Evolutionary conservation across 345 rosid genomes (phyloP).

Genomic region (Aegle marmelos): DNA sequence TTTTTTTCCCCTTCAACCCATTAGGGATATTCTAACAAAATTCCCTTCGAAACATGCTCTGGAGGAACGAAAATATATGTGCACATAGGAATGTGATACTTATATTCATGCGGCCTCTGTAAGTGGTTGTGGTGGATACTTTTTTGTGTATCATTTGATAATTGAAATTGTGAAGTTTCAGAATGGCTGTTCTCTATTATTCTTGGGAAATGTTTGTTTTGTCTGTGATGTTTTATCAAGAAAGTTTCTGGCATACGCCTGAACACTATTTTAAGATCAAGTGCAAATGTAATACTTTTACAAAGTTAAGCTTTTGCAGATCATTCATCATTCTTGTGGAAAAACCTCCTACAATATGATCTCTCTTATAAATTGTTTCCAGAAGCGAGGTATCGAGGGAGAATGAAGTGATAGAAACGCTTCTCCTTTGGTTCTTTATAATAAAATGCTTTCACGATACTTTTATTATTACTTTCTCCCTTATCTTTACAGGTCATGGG

Average conservation of each 20-base stretch:
- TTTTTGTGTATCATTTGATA: not conserved
- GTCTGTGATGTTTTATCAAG: not conserved
- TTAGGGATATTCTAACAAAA: not conserved
- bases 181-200: not conserved
- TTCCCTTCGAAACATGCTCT: not conserved
- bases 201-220: not conserved
- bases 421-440: not conserved
- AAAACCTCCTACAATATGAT: not conserved
- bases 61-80: not conserved
- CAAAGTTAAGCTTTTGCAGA: not conserved
- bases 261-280: not conserved
- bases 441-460: not conserved
- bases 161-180: not conserved
- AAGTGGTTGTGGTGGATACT: not conserved
- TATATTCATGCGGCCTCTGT: not conserved
- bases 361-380: not conserved
- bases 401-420: not conserved
- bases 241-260: not conserved
- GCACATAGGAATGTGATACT: not conserved
- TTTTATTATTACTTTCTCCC: not conserved
- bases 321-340: not conserved
- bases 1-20: not conserved
- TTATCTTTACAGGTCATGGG: slow-evolving; percentile 79
- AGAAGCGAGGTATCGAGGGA: not conserved
- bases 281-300: not conserved